Evolutionary conservation across 345 rosid species (phyloP).

Genomic region (Eutrema japonicum): DNA sequence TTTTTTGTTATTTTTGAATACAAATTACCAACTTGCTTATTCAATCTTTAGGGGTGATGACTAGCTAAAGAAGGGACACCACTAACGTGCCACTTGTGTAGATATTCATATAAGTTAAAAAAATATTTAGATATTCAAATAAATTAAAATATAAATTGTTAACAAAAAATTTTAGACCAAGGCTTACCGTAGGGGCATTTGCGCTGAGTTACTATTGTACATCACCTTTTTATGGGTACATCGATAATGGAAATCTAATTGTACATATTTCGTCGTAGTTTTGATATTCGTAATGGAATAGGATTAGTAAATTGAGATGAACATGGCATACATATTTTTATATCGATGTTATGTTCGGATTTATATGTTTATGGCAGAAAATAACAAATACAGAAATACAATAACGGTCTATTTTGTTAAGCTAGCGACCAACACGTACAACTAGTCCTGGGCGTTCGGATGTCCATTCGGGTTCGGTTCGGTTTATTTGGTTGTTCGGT

Average conservation of each 20-base stretch:
- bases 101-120: slow-evolving; percentile 1
- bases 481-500: too few relatives aligned
- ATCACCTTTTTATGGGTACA: not conserved
- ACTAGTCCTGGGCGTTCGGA: too few relatives aligned
- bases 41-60: slow-evolving; percentile 36
- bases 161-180: not conserved
- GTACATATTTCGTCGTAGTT: not conserved
- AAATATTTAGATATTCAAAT: not conserved
- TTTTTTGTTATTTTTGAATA: slow-evolving; percentile 36
- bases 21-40: slow-evolving; percentile 43
- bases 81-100: slow-evolving; percentile 44
- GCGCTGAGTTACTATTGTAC: not conserved
- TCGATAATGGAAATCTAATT: slow-evolving; percentile 2
- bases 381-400: slow-evolving; percentile 13
- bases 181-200: slow-evolving; percentile 1
- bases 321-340: slow-evolving; percentile 17
- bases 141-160: not conserved
- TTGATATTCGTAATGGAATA: not conserved
- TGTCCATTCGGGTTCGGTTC: too few relatives aligned
- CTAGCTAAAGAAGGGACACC: slow-evolving; percentile 48
- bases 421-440: slow-evolving; percentile 40
- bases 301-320: not conserved
- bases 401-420: slow-evolving; percentile 36
- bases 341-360: slow-evolving; percentile 28
- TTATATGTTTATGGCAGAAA: slow-evolving; percentile 18